These are phyloP conservation scores for Spencermartinsiella europaea DNA, from an alignment of 805 yeast species.

Conservation along the genomic window DNA sequence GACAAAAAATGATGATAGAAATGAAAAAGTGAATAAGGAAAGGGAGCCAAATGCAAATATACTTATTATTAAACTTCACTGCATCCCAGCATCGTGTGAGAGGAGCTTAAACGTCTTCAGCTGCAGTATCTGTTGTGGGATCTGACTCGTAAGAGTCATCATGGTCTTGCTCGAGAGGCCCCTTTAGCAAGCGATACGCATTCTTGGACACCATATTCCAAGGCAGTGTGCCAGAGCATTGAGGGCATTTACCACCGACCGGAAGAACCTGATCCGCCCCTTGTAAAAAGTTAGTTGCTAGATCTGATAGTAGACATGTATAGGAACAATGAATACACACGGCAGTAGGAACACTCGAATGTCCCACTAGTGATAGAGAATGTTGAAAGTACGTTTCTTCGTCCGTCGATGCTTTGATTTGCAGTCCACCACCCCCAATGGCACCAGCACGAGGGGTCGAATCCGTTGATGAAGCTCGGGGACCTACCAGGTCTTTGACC, in stretches of 20 bases:
- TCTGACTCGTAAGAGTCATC: neutral
- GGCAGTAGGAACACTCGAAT: neutral
- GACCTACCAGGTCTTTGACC: slow-evolving; percentile 5
- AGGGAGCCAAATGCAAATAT: too few relatives aligned
- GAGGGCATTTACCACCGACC: slow-evolving; percentile 13
- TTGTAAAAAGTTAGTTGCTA: slow-evolving; percentile 8
- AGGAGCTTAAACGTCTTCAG: too few relatives aligned
- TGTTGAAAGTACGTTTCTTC: slow-evolving; percentile 1
- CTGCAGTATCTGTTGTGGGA: too few relatives aligned
- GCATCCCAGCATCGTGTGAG: too few relatives aligned
- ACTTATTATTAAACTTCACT: too few relatives aligned
- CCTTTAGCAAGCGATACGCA: slow-evolving; percentile 2
- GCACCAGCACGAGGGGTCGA: slow-evolving; percentile 1
- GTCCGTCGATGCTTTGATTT: neutral
- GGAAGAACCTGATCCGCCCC: slow-evolving; percentile 11
- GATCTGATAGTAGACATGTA: slow-evolving; percentile 2
- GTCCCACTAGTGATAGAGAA: neutral
- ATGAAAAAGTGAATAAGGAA: too few relatives aligned
- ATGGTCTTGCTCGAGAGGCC: neutral
- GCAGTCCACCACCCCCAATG: slow-evolving; percentile 18
- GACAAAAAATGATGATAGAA: too few relatives aligned
- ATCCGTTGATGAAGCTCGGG: slow-evolving; percentile 10
- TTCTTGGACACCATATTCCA: slow-evolving; percentile 15
- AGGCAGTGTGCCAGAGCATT: slow-evolving; percentile 4
- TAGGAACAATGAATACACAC: slow-evolving; percentile 12